Percentiles rank a stretch among this genome's conserved stretches.
phyloP scores from a whole-genome alignment of 768 basidiomycete genomes.

The Zangia roseola region DNA sequence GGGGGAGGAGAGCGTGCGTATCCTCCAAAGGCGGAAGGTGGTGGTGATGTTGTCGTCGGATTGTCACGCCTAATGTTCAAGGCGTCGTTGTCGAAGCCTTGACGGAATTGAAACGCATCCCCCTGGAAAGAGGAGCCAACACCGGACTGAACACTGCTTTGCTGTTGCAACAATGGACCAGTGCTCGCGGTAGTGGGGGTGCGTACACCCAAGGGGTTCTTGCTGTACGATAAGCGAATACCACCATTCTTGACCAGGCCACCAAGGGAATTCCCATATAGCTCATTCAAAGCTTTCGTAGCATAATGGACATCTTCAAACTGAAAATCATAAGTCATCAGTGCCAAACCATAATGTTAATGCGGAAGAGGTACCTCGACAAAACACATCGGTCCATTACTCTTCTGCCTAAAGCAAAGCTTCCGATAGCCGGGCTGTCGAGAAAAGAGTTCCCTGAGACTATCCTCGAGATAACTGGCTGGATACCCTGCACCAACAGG shows the following conservation, averaged over 20 bases:
- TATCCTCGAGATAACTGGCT: conserved; percentile 83
- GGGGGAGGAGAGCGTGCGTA: conserved; percentile 36
- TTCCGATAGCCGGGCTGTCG: conserved; percentile 83
- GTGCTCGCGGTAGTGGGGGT: conserved; percentile 61
- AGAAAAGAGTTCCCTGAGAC: conserved; percentile 78
- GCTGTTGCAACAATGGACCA: conserved; percentile 28
- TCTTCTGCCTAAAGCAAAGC: conserved; percentile 93
- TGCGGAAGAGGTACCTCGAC: conserved; percentile 68
- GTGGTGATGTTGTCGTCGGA: conserved; percentile 22
- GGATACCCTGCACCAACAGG: conserved; percentile 70
- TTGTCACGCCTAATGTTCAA: conserved; percentile 27
- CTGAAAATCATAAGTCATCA: conserved; percentile 37
- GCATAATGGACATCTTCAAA: conserved; percentile 90
- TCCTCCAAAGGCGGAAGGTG: conserved; percentile 23
- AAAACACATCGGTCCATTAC: conserved; percentile 98
- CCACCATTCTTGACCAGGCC: conserved; percentile 93
- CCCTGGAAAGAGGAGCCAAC: conserved; percentile 28
- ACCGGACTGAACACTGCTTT: conserved; percentile 18
- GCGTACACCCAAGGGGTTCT: conserved; percentile 94
- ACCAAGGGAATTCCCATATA: conserved; percentile 88
- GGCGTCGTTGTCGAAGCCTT: conserved; percentile 27
- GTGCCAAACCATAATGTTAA: not conserved
- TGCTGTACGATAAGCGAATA: conserved; percentile 96
- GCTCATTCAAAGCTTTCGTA: conserved; percentile 80
- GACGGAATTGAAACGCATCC: conserved; percentile 31